These are phyloP conservation scores for Diaporthe destruens DNA, from an alignment of 2,329 filamentous ascomycete species.

Conservation along the genomic window DNA sequence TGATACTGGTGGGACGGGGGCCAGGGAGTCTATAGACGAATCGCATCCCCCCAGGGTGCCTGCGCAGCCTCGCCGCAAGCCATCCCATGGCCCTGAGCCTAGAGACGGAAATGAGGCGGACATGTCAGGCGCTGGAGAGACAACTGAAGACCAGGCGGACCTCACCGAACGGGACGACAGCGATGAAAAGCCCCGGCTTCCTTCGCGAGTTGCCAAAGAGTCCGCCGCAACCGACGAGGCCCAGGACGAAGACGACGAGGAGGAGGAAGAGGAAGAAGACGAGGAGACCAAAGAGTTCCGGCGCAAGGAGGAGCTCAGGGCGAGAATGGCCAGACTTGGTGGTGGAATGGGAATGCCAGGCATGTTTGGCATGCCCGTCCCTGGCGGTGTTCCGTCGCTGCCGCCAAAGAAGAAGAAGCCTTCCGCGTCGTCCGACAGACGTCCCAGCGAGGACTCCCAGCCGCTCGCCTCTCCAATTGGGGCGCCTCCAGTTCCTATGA, in stretches of 20 bases:
- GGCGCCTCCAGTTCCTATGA: constrained; percentile 67
- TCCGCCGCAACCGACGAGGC: constrained; percentile 52
- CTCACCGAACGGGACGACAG: constrained; percentile 80
- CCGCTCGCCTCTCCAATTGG: constrained; percentile 59
- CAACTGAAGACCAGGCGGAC: constrained; percentile 70
- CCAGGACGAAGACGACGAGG: constrained; percentile 65
- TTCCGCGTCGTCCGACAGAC: constrained; percentile 54
- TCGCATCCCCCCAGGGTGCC: constrained; percentile 54
- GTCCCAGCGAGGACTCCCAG: constrained; percentile 58
- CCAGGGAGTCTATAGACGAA: constrained; percentile 67
- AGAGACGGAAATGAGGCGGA: constrained; percentile 75
- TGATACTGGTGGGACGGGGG: constrained; percentile 61
- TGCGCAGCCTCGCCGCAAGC: constrained; percentile 63
- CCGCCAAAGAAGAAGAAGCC: constrained; percentile 70
- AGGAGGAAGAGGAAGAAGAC: constrained; percentile 83
- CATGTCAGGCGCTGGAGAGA: constrained; percentile 74
- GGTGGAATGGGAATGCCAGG: constrained; percentile 97
- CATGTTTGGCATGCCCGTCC: constrained; percentile 85
- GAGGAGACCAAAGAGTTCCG: constrained; percentile 89
- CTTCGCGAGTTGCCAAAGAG: constrained; percentile 55
- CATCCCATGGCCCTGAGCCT: constrained; percentile 60
- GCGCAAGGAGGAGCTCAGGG: constrained; percentile 88
- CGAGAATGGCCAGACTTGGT: constrained; percentile 98
- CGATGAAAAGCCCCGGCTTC: constrained; percentile 67
- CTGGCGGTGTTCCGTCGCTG: constrained; percentile 56